Evolutionary conservation across 2,329 filamentous ascomycete species (phyloP).

Genomic region (Ceratocystis ficicola): DNA sequence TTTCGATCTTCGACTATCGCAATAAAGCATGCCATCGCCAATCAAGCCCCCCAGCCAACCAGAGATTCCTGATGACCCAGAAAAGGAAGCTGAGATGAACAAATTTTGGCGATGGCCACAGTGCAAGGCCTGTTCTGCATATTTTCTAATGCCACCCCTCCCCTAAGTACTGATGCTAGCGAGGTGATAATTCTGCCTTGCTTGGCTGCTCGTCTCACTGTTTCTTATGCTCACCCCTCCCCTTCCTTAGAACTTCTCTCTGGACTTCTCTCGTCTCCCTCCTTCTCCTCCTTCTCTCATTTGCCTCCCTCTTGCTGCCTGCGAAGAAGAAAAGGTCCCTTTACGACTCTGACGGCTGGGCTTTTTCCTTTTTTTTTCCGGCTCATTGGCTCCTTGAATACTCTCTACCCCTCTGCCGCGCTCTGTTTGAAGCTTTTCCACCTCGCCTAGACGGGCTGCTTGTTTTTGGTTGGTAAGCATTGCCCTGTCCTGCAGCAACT

Average conservation of each 20-base stretch:
- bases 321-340: too few relatives aligned
- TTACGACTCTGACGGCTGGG: too few relatives aligned
- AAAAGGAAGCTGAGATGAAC: slow-evolving; percentile 11
- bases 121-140: slow-evolving; percentile 5
- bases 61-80: background rate
- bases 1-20: background rate
- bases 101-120: background rate
- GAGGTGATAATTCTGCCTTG: background rate
- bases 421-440: background rate
- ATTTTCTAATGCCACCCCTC: slow-evolving; percentile 2
- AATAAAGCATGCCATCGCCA: background rate
- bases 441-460: background rate
- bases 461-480: background rate
- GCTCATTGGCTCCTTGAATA: background rate
- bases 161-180: background rate
- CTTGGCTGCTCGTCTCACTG: background rate
- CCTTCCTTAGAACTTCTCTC: background rate
- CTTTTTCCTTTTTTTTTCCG: background rate
- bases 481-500: slow-evolving; percentile 1
- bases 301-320: too few relatives aligned
- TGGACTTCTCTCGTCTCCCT: background rate
- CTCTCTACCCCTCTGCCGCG: background rate
- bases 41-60: background rate
- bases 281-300: background rate
- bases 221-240: slow-evolving; percentile 1